Conservation (phyloP, 2,329 filamentous ascomycete genomes). For the Venturia nashicola region DNA sequence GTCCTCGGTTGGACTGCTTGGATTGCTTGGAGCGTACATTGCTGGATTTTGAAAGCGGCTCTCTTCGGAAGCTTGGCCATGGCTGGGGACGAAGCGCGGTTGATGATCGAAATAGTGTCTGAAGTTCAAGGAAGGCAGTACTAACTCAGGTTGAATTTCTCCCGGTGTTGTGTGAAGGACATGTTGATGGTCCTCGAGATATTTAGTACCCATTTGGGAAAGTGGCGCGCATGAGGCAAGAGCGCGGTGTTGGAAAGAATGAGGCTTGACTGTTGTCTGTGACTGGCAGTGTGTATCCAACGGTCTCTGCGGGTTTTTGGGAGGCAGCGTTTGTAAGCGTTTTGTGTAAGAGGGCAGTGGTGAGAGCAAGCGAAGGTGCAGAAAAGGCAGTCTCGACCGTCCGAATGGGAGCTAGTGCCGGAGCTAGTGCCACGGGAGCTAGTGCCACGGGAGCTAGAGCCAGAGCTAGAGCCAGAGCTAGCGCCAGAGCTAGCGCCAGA, state of each 20-base stretch:
- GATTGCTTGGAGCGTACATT: neutral
- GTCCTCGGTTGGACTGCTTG: no score
- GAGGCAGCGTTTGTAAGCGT: neutral
- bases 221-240: neutral
- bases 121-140: neutral
- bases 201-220: constrained; percentile 3
- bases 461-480: no score
- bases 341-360: neutral
- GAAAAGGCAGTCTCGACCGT: neutral
- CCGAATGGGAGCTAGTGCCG: neutral
- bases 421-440: no score
- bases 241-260: neutral
- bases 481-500: no score
- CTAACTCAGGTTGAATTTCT: neutral
- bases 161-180: neutral
- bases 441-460: no score
- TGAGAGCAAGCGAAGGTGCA: neutral
- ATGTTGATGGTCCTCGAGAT: neutral
- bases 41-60: neutral
- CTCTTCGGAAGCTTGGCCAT: neutral
- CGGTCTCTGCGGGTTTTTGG: neutral
- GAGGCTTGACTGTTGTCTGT: neutral
- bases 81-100: neutral
- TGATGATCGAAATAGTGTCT: neutral
- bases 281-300: no score